Base-by-base conservation (phyloP, 2,329 filamentous ascomycete species). In the Pseudocercospora ulei region DNA sequence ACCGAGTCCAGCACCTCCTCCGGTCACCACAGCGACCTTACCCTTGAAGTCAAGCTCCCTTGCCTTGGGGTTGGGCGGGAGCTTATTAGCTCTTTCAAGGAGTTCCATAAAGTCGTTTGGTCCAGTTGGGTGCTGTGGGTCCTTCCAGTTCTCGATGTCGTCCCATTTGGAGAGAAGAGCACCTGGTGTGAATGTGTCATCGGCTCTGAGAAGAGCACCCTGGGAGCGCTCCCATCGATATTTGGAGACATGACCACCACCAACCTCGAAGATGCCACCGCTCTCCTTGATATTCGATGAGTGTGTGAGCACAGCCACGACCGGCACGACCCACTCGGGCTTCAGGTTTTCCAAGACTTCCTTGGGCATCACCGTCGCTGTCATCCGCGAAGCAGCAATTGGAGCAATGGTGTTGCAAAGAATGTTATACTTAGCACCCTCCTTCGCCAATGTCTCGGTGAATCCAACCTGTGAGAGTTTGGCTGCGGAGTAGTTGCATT, bases 391-490 rank as follows among this genome's bases (percentile, higher is more conserved):
- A 45, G 87, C 90, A 52, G 88, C 88, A 58, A 95, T 87, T 37
- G 90, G 90, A 11, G 90, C 86, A 67, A 98, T 92, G 55, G 84
- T 84, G 65, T 98, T 98, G 70, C 73, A 77, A 56, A 94, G 67
- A 54, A 98, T 96, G 73, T 96, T 96, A 71, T 98, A 98, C 68
- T 96, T 96, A 60, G 76, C 71, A 51, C 90, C 90, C 70, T 98
- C 90, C 72, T 96, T 96, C 44, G 90, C 90, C 48, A 98, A 73
- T 3, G 90, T 95, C 72, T 98, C 88, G 24, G 87, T 95, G 70
- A 96, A 96, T 52, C 88, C 90, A 47, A 98, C 86, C 69, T 93
- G 78, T 50, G 83, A 82, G 49, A 96, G 73, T 71, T 96, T 98
- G 58, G 90, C 90, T 45, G 90, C 87, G 70, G 88, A 93, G 68